Percentiles rank a stretch among this genome's conserved stretches.
These are phyloP conservation scores for Umbelopsis vinacea DNA, from an alignment of 192 early-diverging fungal genomes.

Conservation along the genomic window DNA sequence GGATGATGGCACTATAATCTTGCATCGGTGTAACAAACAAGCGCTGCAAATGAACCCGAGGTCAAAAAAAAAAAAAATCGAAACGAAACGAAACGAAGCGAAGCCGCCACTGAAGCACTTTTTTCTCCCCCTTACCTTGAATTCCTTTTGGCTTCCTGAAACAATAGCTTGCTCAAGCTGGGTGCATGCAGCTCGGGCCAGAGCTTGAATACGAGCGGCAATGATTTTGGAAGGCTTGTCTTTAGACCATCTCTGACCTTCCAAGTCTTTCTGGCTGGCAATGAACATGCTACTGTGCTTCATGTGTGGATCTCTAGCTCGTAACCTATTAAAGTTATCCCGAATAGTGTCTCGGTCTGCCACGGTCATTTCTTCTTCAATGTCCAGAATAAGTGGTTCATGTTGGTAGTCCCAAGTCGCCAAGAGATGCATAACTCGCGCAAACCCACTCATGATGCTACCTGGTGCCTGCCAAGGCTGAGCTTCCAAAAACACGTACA, in stretches of 20 bases:
- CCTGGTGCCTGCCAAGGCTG: constrained; percentile 61
- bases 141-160: constrained; percentile 41
- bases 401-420: constrained; percentile 76
- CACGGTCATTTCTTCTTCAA: constrained; percentile 63
- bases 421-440: constrained; percentile 75
- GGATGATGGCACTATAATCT: constrained; percentile 80
- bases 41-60: constrained; percentile 48
- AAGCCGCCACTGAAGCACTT: not conserved
- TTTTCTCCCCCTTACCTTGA: constrained; percentile 46
- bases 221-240: constrained; percentile 60
- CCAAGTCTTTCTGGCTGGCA: constrained; percentile 65
- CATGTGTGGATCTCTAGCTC: constrained; percentile 43
- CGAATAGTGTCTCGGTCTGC: constrained; percentile 47
- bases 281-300: constrained; percentile 65
- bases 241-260: constrained; percentile 63
- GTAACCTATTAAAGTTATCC: constrained; percentile 62
- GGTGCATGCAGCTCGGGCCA: constrained; percentile 70
- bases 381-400: constrained; percentile 80
- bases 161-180: constrained; percentile 51
- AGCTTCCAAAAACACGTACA: constrained; percentile 71
- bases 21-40: constrained; percentile 81
- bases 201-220: constrained; percentile 59
- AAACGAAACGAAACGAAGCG: not conserved
- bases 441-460: constrained; percentile 74
- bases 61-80: constrained; percentile 37